Evolutionary conservation across 352 stramenopile genomes (phyloP), one percentile per base, ranked within the genome.

Genomic region (Phytopythium helicoides): DNA sequence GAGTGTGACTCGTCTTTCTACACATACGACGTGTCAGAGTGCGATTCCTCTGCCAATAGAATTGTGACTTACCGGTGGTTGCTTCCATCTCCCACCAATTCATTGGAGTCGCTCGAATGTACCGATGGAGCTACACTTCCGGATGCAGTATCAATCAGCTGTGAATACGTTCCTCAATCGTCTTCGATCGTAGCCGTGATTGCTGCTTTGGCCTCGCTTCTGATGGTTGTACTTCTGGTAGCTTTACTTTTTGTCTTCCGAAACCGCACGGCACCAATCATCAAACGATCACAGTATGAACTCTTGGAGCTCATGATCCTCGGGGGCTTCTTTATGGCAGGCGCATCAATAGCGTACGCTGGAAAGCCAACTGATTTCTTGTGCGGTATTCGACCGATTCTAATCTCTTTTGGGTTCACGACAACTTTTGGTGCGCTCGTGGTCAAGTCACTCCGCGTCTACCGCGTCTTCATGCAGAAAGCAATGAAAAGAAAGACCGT

Each of bases 371-470:
- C 64, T 0, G 4, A 58, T 10, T 22, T 45, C 0, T 39, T 81
- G 0, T 85, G 73, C 31, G 65, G 46, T 2, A 35, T 58, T 14
- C 73, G 71, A 3, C 73, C 73, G 0, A 41, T 77, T 0, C 25
- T 78, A 3, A 22, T 73, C 0, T 73, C 54, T 0, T 33, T 76
- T 3, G 70, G 64, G 1, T 80, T 79, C 56, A 78, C 73, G 8
- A 62, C 66, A 8, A 73, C 73, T 10, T 85, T 81, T 36, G 68
- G 67, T 2, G 25, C 73, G 14, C 55, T 85, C 2, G 36, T 80
- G 19, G 67, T 77, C 8, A 85, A 85, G 38, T 81, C 68, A 1
- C 49, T 83, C 14, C 68, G 76, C 0, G 76, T 87, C 0, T 87
- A 87, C 53, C 67, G 73, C 3, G 62, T 87, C 1, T 85, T 87